Base-by-base conservation (phyloP, 2,329 filamentous ascomycete species). In the Fusarium coicis region DNA sequence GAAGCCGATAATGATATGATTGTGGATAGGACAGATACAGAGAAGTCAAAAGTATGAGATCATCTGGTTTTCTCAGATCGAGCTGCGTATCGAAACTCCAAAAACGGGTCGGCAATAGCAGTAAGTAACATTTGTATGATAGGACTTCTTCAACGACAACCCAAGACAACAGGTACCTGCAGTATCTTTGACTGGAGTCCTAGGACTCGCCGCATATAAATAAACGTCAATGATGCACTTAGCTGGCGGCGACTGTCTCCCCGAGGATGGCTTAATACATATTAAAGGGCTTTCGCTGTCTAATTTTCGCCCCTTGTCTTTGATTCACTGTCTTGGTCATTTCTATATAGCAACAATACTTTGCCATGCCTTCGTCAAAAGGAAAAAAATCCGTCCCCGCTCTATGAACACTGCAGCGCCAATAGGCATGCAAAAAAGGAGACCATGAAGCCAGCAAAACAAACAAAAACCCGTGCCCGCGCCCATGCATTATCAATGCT, bases 1-100 rank as follows among this genome's bases (percentile, higher is more conserved):
- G 76, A 77, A 53, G 66, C 39, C 39, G 68, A 43, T 44, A 64
- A 50, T 42, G 58, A 55, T 57, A 63, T 39, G 70, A 47, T 50
- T 43, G 47, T 28, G 57, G 47, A 36, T 34, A 46, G 44, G 34
- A 60, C 39, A 73, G 63, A 60, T 43, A 60, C 44, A 32, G 49
- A 64, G 55, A 47, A 55, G 21, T 26, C 52, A 68, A 67, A 74
- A 72, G 55, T 68, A 72, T 63, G 70, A 64, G 42, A 72, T 54
- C 23, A 44, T 57, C 43, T 56, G 37, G 57, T 70, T 36, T 63
- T 62, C 28, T n/a, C n/a, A 26, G 46, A 53, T 37, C 46, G n/a
- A 43, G 40, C 18, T 57, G 70, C 30, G 21, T 40, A 54, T 66
- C 60, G 46, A 44, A 66, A 56, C 19, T 36, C 18, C 49, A 21